Evolutionary conservation across 805 yeast species (phyloP).

Genomic region (Nakazawaea molendinolei): DNA sequence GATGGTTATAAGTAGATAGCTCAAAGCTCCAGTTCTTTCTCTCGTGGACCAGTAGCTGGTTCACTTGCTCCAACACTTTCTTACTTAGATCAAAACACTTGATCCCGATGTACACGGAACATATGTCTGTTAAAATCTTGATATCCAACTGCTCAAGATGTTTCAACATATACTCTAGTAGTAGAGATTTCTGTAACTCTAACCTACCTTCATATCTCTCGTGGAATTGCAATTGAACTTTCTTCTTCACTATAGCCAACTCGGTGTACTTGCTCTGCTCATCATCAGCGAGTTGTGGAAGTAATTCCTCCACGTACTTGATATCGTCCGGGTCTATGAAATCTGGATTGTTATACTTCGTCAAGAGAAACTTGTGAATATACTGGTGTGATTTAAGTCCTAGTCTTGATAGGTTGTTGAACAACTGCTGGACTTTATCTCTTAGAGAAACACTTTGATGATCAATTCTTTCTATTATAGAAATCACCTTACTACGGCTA

Average conservation of each 20-base stretch:
- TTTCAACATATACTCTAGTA: constrained; percentile 2
- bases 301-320: background rate
- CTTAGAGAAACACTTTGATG: background rate
- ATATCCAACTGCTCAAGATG: background rate
- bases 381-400: background rate
- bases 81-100: constrained; percentile 3
- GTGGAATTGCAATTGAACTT: background rate
- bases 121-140: background rate
- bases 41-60: background rate
- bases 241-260: constrained; percentile 4
- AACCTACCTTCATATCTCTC: background rate
- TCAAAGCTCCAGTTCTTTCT: background rate
- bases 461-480: background rate
- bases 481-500: background rate
- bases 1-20: constrained; percentile 3
- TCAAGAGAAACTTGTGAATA: background rate
- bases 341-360: background rate
- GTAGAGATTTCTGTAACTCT: background rate
- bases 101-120: constrained; percentile 2
- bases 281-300: background rate
- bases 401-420: background rate
- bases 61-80: constrained; percentile 2
- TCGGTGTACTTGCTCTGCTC: background rate
- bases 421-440: constrained; percentile 4
- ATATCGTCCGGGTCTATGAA: background rate